Evolutionary conservation across 306 rosid genomes (phyloP), one percentile per base, ranked within the genome.

Genomic region (Vigna mungo): DNA sequence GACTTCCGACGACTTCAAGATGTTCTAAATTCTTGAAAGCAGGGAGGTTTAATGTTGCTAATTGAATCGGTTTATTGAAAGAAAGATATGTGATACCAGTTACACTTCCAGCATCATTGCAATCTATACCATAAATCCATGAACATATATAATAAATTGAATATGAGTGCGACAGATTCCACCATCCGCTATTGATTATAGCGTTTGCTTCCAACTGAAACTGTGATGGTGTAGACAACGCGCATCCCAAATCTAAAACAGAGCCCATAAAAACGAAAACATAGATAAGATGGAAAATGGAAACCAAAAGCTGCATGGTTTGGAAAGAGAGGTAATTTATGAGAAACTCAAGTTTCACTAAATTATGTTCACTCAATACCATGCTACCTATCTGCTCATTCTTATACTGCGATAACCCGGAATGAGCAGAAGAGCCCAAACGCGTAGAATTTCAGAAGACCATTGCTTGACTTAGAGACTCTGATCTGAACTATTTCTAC

Each of bases 71-170:
- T 51, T n/a, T n/a, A n/a, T n/a, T n/a, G n/a, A n/a, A n/a, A n/a
- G n/a, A n/a, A n/a, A n/a, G n/a, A n/a, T n/a, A n/a, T n/a, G n/a
- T n/a, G n/a, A n/a, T 51, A 6, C 23, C 0, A n/a, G 11, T 51
- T 51, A 51, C 17, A 18, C 56, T 51, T 51, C 56, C 56, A 7
- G 1, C 56, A 6, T 51, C 11, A 1, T 51, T 51, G 56, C 56
- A 51, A 6, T 0, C 0, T n/a, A 51, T 51, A 17, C 56, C 56
- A 1, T 1, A 0, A 5, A 5, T 1, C 20, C 0, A 0, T 8
- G 23, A 51, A 51, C 56, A 51, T 1, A 51, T 51, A 51, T 14
- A 0, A 20, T 20, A 0, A 6, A 1, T 0, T 51, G 56, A 2
- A 0, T 32, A 0, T 32, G 36, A 32, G 0, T 4, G 1, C 6